Conservation (phyloP, 1,284 basidiomycete species). For the Cronartium quercuum region DNA sequence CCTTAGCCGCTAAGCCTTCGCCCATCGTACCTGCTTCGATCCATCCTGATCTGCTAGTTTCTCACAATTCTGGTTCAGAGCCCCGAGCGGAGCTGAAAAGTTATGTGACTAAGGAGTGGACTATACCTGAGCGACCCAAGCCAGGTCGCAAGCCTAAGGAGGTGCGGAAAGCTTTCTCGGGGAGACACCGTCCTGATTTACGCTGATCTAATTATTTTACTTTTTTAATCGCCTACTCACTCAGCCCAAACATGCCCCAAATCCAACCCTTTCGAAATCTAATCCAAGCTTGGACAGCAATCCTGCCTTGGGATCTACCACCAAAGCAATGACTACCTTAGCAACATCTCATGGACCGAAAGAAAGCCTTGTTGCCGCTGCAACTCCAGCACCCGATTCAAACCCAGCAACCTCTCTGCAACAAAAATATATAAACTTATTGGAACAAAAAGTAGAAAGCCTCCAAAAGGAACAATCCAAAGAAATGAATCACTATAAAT, state of each 20-base stretch:
- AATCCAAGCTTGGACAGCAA: neutral
- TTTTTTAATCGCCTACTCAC: neutral
- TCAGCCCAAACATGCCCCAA: neutral
- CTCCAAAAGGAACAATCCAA: conserved; percentile 20
- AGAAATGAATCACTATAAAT: conserved; percentile 31
- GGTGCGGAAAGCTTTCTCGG: neutral
- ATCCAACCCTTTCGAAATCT: neutral
- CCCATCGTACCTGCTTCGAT: neutral
- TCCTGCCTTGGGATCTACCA: too few species aligned
- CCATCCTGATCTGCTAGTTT: neutral
- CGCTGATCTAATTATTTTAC: neutral
- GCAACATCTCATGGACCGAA: neutral
- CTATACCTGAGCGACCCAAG: conserved; percentile 37
- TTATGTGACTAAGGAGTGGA: conserved; percentile 29
- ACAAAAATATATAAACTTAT: conserved; percentile 18
- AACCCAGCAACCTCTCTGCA: conserved; percentile 14
- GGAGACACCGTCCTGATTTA: neutral
- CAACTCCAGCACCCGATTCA: neutral
- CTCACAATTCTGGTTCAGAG: neutral
- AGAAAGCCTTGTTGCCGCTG: neutral
- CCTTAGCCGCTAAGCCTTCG: neutral
- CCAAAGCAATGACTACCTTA: neutral
- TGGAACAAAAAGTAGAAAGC: conserved; percentile 18
- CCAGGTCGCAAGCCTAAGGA: conserved; percentile 37
- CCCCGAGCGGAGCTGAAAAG: conserved; percentile 8